Evolutionary conservation across 208 protist genomes (phyloP), one percentile per base, ranked within the genome.

Genomic region (Trypanosoma caninum): DNA sequence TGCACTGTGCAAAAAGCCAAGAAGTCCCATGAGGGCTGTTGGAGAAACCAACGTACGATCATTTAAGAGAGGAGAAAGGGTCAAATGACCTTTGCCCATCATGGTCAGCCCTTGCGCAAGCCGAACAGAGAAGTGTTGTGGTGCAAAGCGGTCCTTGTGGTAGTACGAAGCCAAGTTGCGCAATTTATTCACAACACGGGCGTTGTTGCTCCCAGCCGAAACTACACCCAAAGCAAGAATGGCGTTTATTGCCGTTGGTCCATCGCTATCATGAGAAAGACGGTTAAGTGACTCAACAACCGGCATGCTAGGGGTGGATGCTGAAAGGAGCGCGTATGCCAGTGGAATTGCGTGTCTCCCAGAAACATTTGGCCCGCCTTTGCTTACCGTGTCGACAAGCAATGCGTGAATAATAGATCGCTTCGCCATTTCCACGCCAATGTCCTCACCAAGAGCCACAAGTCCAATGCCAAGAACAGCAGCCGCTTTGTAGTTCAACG

Each of bases 71-170:
- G 98, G 98, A 8, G 75, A 90, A 14, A 99, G 72, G 13, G 96
- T 98, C 20, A 99, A 84, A 25, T 99, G 96, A 28, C 98, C 99
- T 76, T 99, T 99, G 55, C 98, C 99, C 72, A 99, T 89, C 74
- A 98, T 93, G 8, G 98, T 84, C 6, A 99, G 80, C 10, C 98
- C 98, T 80, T 98, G 85, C 3, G 93, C 78, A 20, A 97, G 83
- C 34, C 85, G 82, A 28, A 95, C 87, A 3, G 89, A 67, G 59
- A 95, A 96, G 27, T 87, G 70, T 20, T 87, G 69, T 37, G 79
- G 79, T 14, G 84, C 64, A 61, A 90, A 93, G 23, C 82, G 54
- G 25, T 99, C 91, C 71, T 97, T 98, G 13, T 87, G 72, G 73
- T 99, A 99, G 79, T 99, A 99, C 0, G 79, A 73, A 3, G 97